These are phyloP conservation scores for Neofusicoccum laricinum DNA, from an alignment of 2,329 filamentous ascomycete genomes.

Conservation along the genomic window DNA sequence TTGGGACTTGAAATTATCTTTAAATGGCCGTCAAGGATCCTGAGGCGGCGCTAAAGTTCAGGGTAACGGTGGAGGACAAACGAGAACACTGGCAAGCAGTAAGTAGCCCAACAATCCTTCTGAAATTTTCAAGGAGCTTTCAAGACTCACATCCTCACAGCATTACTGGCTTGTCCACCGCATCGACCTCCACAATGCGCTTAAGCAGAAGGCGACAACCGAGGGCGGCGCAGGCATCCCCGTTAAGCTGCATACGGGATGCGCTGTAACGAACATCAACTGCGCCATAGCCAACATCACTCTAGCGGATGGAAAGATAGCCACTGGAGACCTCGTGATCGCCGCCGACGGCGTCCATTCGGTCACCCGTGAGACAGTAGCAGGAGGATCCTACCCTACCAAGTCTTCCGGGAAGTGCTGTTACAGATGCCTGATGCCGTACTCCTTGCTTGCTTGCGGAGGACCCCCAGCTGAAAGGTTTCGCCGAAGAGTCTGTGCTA, in stretches of 20 bases:
- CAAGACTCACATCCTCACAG: too few relatives aligned
- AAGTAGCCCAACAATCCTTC: neutral
- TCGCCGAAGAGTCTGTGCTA: conserved; percentile 38
- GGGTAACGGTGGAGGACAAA: neutral
- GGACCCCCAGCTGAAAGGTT: conserved; percentile 38
- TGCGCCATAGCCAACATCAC: conserved; percentile 39
- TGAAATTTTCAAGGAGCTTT: neutral
- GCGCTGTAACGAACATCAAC: conserved; percentile 46
- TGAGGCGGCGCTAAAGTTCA: neutral
- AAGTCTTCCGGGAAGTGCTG: conserved; percentile 54
- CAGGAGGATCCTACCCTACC: conserved; percentile 32
- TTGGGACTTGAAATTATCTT: neutral
- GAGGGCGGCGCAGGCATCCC: conserved; percentile 33
- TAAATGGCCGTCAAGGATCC: neutral
- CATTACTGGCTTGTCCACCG: conserved; percentile 42
- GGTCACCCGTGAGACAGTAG: conserved; percentile 27
- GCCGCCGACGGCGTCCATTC: conserved; percentile 55
- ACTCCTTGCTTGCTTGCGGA: conserved; percentile 39
- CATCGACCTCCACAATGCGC: conserved; percentile 50
- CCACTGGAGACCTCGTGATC: conserved; percentile 50
- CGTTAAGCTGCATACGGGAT: conserved; percentile 40
- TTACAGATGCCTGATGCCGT: conserved; percentile 55
- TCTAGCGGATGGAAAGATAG: conserved; percentile 44
- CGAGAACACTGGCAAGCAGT: neutral
- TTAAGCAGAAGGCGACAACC: conserved; percentile 40